Evolutionary conservation across 163 green algal species (phyloP).

Genomic region (Volvox carteri): DNA sequence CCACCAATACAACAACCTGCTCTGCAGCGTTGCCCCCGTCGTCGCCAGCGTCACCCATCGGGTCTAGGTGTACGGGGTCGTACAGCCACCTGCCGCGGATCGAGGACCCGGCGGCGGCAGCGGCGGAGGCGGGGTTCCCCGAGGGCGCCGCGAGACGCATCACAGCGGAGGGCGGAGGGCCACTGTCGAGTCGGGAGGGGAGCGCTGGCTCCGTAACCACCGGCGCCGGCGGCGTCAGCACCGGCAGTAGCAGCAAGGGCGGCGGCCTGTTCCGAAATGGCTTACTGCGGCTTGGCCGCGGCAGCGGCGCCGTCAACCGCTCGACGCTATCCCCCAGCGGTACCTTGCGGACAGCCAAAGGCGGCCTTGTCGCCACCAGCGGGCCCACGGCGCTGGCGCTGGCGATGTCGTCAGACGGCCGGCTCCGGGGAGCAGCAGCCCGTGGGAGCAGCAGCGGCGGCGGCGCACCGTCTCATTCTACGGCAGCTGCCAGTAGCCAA

Average conservation of each 20-base stretch:
- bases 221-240: background rate
- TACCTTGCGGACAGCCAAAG: background rate
- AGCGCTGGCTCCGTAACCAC: background rate
- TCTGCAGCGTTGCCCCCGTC: background rate
- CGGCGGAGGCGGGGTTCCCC: background rate
- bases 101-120: background rate
- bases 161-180: background rate
- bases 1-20: background rate
- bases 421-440: background rate
- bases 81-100: background rate
- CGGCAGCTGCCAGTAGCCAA: background rate
- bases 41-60: background rate
- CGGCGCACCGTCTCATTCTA: background rate
- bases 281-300: background rate
- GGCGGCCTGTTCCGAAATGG: conserved; percentile 11
- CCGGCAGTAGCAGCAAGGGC: background rate
- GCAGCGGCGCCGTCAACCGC: background rate
- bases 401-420: background rate
- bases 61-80: background rate
- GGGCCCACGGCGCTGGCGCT: background rate
- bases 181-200: background rate
- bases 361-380: background rate
- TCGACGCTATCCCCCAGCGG: background rate
- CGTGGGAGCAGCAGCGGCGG: background rate
- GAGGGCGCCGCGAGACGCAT: background rate